Evolutionary conservation across 495 filamentous ascomycete genomes (phyloP), one percentile per base, ranked within the genome.

Genomic region (Trichocladium uniseriatum): DNA sequence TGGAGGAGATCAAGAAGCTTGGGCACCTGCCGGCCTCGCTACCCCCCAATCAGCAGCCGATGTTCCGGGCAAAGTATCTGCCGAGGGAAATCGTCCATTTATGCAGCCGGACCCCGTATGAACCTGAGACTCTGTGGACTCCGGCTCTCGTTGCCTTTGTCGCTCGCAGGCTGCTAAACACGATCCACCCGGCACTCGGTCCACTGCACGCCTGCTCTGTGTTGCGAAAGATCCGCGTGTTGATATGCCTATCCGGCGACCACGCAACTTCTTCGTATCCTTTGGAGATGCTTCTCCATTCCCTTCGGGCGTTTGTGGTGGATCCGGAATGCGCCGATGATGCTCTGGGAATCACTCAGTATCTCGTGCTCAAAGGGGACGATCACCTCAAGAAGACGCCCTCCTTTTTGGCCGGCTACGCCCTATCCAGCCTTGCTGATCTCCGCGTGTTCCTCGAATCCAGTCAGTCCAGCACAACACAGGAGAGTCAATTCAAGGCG

Each of bases 311-410:
- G 2, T 95, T 86, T 52, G 72, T 96, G 16, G 78, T 79, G 1
- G 86, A 96, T 56, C 68, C 79, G 2, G 80, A 89, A 58, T 97
- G 90, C 63, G 84, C 89, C n/a, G 87, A 95, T 54, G 92, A 99
- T 69, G 80, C 87, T 5, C 67, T 97, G 28, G 91, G 89, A 0
- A 77, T 99, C 28, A 75, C 87, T 36, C 87, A 88, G 69, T 96
- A 95, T 60, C 74, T 99, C 2, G 65, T 97, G 8, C 73, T 79
- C 6, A 69, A 75, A 38, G 90, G 94, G 6, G 74, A 70, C 15
- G 47, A 67, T 18, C 83, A 92, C 59, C 68, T 97, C 21, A 62
- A 57, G 9, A 66, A 77, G 27, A 69, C 72, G 0, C 84, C 87
- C 6, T 78, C 81, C 1, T 94, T 97, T 57, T 72, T 92, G 40